Conservation (phyloP, 106 monocot species). For the Apostasia ramifera region DNA sequence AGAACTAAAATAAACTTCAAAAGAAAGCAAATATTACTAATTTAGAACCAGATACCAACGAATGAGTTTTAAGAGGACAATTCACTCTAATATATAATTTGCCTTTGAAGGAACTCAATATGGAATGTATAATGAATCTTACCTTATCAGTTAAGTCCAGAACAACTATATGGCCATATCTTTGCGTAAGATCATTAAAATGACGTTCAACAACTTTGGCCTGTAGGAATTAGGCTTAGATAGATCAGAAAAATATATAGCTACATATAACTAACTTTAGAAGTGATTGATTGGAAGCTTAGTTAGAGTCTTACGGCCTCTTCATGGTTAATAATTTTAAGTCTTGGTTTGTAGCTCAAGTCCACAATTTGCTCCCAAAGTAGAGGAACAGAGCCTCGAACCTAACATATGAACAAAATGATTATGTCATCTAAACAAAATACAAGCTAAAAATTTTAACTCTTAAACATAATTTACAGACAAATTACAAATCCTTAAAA, state of each 20-base stretch:
- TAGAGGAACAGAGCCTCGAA: conserved; percentile 94
- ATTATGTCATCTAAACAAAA: not conserved
- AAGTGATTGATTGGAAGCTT: no score
- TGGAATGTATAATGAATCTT: conserved; percentile 10
- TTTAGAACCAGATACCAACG: no score
- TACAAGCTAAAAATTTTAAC: not conserved
- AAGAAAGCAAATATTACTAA: no score
- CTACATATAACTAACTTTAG: no score
- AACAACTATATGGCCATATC: conserved; percentile 63
- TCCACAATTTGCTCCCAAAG: conserved; percentile 98
- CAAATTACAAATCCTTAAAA: no score
- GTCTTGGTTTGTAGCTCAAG: conserved; percentile 80
- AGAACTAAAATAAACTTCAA: no score
- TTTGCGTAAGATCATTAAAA: conserved; percentile 75
- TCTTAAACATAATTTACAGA: not conserved
- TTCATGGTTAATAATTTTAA: conserved; percentile 65
- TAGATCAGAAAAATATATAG: not conserved
- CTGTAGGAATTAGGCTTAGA: conserved; percentile 25
- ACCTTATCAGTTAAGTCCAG: conserved; percentile 90
- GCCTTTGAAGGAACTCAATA: no score
- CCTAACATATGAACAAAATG: conserved; percentile 17
- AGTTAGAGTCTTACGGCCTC: conserved; percentile 50
- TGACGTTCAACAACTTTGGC: conserved; percentile 73
- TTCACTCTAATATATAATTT: not conserved
- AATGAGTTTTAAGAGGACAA: not conserved